Evolutionary conservation across 2,329 filamentous ascomycete genomes (phyloP).

Genomic region (Peltaster fructicola): DNA sequence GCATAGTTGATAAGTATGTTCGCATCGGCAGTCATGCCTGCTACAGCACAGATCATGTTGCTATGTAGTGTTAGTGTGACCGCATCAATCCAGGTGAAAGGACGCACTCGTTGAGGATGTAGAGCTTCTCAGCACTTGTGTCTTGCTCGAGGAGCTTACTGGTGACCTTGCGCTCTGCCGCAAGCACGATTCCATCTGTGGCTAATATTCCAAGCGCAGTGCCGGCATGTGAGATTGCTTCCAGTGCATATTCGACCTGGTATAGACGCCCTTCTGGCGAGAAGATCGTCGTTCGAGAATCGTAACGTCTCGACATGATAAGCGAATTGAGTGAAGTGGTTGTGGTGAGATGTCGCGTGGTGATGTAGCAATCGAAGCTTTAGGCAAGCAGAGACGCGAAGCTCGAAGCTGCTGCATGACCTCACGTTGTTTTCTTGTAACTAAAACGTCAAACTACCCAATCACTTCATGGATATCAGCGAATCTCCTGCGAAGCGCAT

Average conservation of each 20-base stretch:
- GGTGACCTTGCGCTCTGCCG: constrained; percentile 95
- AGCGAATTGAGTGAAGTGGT: too few species aligned
- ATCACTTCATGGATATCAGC: too few species aligned
- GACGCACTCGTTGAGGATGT: constrained; percentile 89
- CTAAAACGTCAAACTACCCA: too few species aligned
- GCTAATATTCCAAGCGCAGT: constrained; percentile 93
- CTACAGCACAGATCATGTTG: constrained; percentile 99
- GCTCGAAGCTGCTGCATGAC: too few species aligned
- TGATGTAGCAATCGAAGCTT: too few species aligned
- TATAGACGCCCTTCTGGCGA: constrained; percentile 96
- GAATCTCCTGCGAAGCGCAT: constrained; percentile 1
- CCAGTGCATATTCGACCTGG: constrained; percentile 97
- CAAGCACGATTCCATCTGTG: constrained; percentile 94
- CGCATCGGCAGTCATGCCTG: constrained; percentile 96
- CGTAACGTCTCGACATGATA: constrained; percentile 20
- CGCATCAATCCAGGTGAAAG: constrained; percentile 2
- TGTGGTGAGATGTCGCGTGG: constrained; percentile 2
- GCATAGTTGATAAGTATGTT: constrained; percentile 99
- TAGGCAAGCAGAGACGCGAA: too few species aligned
- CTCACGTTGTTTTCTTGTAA: too few species aligned
- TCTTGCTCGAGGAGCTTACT: constrained; percentile 99
- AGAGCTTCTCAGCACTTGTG: constrained; percentile 98
- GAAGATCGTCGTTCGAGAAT: constrained; percentile 74
- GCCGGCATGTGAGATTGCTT: constrained; percentile 95
- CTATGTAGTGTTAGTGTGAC: constrained; percentile 28